Base-by-base conservation (phyloP, 306 rosid genomes). In the Quercus aquifolioides region DNA sequence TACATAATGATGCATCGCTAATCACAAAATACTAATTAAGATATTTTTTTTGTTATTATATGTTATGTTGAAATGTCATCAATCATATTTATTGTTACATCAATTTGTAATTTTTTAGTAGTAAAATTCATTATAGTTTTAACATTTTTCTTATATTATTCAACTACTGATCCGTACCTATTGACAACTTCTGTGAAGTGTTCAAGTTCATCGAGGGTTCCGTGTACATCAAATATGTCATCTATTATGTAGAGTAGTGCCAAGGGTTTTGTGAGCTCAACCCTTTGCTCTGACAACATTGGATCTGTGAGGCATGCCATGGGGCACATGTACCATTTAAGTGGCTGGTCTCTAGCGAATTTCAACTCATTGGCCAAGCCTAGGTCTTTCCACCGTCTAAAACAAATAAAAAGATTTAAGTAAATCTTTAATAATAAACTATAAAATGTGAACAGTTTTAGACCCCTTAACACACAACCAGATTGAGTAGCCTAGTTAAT, bases 311-410 rank as follows among this genome's bases (percentile, higher is more conserved):
- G 43, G 62, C 89, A 63, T 54, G 84, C 88, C 90, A 87, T 81
- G 1, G 89, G n/a, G 86, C 97, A 89, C 20, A 84, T 63, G 80
- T 86, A 90, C 92, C 94, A 90, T 81, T 90, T 88, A 0, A 88
- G 70, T 4, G 94, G 93, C 55, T 92, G 89, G 80, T 84, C 69
- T 67, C 89, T 89, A 0, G 82, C 87, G 69, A 89, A 84, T 60
- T 55, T 76, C 55, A 87, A 46, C 14, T 83, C 82, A 33, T 78
- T 80, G 18, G 85, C 73, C 84, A 90, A 58, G 3, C 84, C 92
- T 0, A 84, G 71, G 0, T 83, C 89, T 79, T 63, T 81, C 97
- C 97, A 88, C 94, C 97, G 87, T 77, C 94, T 91, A 19, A 17
- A 46, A 71, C 14, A 19, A 38, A 38, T 7, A 58, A 4, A 10